Conservation (phyloP, 2,329 filamentous ascomycete species). For the Fusarium chaquense region DNA sequence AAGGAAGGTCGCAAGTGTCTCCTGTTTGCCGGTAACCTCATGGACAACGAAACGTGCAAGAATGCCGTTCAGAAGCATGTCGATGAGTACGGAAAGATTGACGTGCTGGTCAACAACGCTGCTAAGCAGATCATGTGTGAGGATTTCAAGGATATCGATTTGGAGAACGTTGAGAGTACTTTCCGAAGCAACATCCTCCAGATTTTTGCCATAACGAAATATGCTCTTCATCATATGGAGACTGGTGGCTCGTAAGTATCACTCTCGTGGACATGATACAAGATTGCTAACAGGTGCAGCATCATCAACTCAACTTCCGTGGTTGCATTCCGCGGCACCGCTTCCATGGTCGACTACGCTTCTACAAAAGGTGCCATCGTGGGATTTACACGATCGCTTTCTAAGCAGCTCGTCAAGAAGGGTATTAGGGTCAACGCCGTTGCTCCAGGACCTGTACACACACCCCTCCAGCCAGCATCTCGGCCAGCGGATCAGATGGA, state of each 20-base stretch:
- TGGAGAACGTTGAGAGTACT: conserved; percentile 65
- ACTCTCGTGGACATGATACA: neutral
- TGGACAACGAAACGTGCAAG: conserved; percentile 62
- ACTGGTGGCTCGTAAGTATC: conserved; percentile 58
- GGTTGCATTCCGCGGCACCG: conserved; percentile 65
- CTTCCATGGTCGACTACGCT: conserved; percentile 65
- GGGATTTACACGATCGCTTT: conserved; percentile 65
- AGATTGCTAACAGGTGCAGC: conserved; percentile 42
- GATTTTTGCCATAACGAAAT: conserved; percentile 71
- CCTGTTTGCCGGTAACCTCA: conserved; percentile 62
- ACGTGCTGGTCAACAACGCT: conserved; percentile 70
- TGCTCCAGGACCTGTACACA: conserved; percentile 59
- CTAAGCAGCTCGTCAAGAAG: conserved; percentile 64
- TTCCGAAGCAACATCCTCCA: conserved; percentile 69
- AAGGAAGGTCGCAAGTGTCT: conserved; percentile 61
- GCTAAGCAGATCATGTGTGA: conserved; percentile 66
- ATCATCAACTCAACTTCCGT: conserved; percentile 70
- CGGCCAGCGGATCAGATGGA: conserved; percentile 60
- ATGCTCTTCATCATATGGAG: conserved; percentile 66
- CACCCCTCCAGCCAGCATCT: conserved; percentile 58
- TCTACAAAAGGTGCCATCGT: conserved; percentile 70
- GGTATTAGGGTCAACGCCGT: conserved; percentile 68
- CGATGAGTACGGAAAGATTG: conserved; percentile 59
- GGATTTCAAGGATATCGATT: conserved; percentile 65
- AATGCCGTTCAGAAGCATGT: conserved; percentile 66